phyloP scores from a whole-genome alignment of 2,329 filamentous ascomycete genomes.

The Trichophyton mentagrophytes region DNA sequence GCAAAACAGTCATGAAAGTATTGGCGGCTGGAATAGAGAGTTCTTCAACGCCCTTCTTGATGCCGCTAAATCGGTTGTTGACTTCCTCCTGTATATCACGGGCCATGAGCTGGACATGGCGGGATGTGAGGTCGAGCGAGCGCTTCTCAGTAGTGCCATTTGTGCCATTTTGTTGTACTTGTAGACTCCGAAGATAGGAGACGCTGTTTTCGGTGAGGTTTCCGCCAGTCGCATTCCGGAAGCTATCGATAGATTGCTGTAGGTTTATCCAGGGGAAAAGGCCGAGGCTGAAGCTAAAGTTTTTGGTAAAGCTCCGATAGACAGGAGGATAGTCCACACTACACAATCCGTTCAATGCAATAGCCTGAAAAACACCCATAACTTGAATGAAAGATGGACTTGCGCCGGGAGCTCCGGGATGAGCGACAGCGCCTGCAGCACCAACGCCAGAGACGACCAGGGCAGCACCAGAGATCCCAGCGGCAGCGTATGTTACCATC shows the following conservation, averaged over 20 bases:
- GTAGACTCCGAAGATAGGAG: constrained; percentile 56
- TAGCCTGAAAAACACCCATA: constrained; percentile 79
- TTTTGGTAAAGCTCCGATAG: constrained; percentile 80
- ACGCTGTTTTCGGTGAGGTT: constrained; percentile 74
- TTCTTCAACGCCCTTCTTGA: constrained; percentile 72
- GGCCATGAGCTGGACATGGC: constrained; percentile 42
- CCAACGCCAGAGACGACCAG: constrained; percentile 60
- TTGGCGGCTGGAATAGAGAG: constrained; percentile 76
- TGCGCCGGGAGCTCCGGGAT: constrained; percentile 49
- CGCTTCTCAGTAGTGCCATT: constrained; percentile 43
- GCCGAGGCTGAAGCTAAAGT: constrained; percentile 85
- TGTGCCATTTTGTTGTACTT: constrained; percentile 55
- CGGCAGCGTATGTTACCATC: constrained; percentile 71
- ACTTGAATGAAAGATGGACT: constrained; percentile 80
- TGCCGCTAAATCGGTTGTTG: constrained; percentile 53
- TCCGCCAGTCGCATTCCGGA: constrained; percentile 68
- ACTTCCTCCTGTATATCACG: constrained; percentile 21
- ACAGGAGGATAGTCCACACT: constrained; percentile 77
- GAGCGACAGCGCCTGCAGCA: constrained; percentile 50
- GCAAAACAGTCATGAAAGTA: constrained; percentile 88
- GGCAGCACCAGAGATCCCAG: constrained; percentile 73
- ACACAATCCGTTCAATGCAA: constrained; percentile 94
- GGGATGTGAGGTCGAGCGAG: constrained; percentile 33
- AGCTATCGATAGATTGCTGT: constrained; percentile 70
- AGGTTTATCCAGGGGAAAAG: constrained; percentile 71